Evolutionary conservation across 225 moss, liverwort and hornwort genomes (phyloP), one percentile per base, ranked within the genome.

Genomic region (Physcomitrellopsis africana): DNA sequence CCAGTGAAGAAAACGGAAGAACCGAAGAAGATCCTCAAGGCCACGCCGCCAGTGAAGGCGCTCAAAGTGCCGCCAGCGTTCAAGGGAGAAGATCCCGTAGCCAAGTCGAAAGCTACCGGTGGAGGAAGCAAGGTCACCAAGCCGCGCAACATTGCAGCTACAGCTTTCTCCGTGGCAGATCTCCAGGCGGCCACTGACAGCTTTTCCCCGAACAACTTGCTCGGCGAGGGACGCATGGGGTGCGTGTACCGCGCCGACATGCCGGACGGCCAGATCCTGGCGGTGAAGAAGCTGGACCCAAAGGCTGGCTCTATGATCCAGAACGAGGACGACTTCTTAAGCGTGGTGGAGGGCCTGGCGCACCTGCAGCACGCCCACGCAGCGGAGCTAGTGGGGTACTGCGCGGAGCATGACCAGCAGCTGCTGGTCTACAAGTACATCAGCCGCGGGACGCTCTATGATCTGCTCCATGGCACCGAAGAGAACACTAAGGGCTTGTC

Each of bases 161-260:
- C 69, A 1, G 66, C 83, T 0, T 92, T 83, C 52, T 78, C 86
- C 3, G 85, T 92, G 52, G 88, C 90, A 0, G 88, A 90, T 16
- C 85, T 92, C 3, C 90, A 92, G 43, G 71, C 80, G 1, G 88
- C 92, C 63, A 92, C 92, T 22, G 82, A 89, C 74, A 86, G 83
- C 49, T 90, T 92, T 55, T 68, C 86, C 0, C 77, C 81, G 60
- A 82, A 83, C 27, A 90, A 81, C 54, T 59, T 89, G 0, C 45
- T 89, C 8, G 90, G 92, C 8, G 83, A 76, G 13, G 90, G 90
- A 14, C 58, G 77, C 0, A 72, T 88, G 0, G 88, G 90, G 1
- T 69, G 85, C 7, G 88, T 88, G 22, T 92, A 88, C 71, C 77
- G 86, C 8, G 90, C 80, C 6, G 90, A 92, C 3, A 71, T 88